phyloP scores from a whole-genome alignment of 345 rosid species.

The Euphorbia lathyris region DNA sequence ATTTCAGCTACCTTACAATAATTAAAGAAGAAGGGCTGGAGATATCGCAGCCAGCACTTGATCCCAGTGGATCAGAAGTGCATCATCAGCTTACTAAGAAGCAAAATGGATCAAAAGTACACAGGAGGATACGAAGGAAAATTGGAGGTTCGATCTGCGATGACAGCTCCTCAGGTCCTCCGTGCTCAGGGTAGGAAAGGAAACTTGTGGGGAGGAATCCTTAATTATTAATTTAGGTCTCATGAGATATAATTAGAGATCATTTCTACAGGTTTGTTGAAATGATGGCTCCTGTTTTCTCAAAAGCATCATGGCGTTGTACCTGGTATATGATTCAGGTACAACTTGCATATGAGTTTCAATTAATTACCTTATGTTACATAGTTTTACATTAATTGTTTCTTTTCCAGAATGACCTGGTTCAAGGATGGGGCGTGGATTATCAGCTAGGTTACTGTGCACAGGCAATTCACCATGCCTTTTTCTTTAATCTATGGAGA shows the following conservation, averaged over 20 bases:
- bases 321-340: slow-evolving; percentile 80
- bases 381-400: not conserved
- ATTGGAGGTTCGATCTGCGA: slow-evolving; percentile 38
- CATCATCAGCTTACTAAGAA: slow-evolving; percentile 62
- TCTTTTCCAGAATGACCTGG: slow-evolving; percentile 62
- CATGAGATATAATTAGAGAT: not conserved
- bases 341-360: not conserved
- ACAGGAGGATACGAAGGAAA: slow-evolving; percentile 45
- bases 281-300: slow-evolving; percentile 92
- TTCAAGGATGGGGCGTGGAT: slow-evolving; percentile 77
- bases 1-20: slow-evolving; percentile 60
- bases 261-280: slow-evolving; percentile 59
- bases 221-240: not conserved
- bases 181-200: slow-evolving; percentile 40
- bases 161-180: slow-evolving; percentile 46
- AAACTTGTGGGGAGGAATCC: not conserved
- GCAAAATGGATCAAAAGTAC: slow-evolving; percentile 44
- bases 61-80: slow-evolving; percentile 46
- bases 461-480: slow-evolving; percentile 42
- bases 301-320: slow-evolving; percentile 77
- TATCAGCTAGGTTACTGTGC: slow-evolving; percentile 77
- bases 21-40: slow-evolving; percentile 69
- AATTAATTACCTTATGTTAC: not conserved
- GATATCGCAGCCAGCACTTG: slow-evolving; percentile 89
- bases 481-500: slow-evolving; percentile 5